Percentiles rank a stretch among this genome's conserved stretches.
phyloP scores from a whole-genome alignment of 140 eudicot species.

The Bidens hawaiensis region DNA sequence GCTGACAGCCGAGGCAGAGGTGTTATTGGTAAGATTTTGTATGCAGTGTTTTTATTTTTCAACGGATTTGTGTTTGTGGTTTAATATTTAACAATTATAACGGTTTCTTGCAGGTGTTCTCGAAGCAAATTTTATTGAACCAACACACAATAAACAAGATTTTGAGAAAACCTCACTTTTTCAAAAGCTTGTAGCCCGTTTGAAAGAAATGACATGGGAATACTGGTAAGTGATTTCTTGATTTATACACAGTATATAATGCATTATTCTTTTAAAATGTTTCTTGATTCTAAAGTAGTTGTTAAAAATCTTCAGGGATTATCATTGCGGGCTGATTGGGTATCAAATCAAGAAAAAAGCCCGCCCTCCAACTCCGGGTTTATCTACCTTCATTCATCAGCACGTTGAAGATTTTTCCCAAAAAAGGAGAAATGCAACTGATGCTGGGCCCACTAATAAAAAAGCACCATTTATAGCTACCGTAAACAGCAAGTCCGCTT shows the following conservation, averaged over 20 bases:
- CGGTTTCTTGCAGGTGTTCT: constrained; percentile 48
- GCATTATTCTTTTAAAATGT: neutral
- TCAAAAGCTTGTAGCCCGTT: constrained; percentile 72
- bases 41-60: neutral
- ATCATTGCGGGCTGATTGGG: constrained; percentile 85
- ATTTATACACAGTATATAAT: neutral
- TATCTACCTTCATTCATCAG: constrained; percentile 30
- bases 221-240: constrained; percentile 55
- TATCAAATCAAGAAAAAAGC: constrained; percentile 52
- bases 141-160: constrained; percentile 85
- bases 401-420: constrained; percentile 27
- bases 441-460: constrained; percentile 14
- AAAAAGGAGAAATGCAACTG: constrained; percentile 28
- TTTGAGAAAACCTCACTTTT: constrained; percentile 80
- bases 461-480: constrained; percentile 23
- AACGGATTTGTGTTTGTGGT: neutral
- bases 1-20: constrained; percentile 89
- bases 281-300: neutral
- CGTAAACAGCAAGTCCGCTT: constrained; percentile 27
- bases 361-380: constrained; percentile 24
- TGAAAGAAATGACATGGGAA: constrained; percentile 91
- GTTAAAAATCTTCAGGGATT: constrained; percentile 54
- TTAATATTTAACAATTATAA: neutral
- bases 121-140: constrained; percentile 82
- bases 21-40: constrained; percentile 66